Conservation (phyloP, 352 stramenopile species). For the Pythium rishiriense region DNA sequence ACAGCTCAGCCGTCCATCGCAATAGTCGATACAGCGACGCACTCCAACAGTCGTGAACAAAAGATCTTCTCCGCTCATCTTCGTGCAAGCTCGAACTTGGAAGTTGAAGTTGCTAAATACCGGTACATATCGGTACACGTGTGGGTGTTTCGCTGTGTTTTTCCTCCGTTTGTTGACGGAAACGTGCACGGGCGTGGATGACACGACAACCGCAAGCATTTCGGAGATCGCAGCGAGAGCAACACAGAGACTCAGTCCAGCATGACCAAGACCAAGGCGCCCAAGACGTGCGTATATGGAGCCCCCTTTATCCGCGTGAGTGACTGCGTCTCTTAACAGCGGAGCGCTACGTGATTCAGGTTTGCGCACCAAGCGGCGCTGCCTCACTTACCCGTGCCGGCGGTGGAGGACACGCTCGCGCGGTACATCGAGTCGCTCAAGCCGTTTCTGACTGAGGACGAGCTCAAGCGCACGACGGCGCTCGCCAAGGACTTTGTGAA, state of each 20-base stretch:
- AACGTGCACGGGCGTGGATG: not conserved
- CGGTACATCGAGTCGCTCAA: slow-evolving; percentile 80
- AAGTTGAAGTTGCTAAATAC: too few relatives aligned
- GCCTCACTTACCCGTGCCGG: slow-evolving; percentile 80
- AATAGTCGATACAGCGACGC: too few relatives aligned
- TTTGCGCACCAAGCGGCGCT: slow-evolving; percentile 65
- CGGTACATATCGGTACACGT: slow-evolving; percentile 1
- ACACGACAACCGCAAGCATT: not conserved
- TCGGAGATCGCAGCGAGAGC: slow-evolving; percentile 3
- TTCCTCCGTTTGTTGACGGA: slow-evolving; percentile 15
- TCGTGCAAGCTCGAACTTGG: too few relatives aligned
- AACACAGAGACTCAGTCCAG: not conserved
- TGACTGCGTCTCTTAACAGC: not conserved
- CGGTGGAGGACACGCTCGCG: slow-evolving; percentile 80
- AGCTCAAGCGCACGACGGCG: slow-evolving; percentile 36
- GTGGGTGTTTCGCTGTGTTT: not conserved
- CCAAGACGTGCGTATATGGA: slow-evolving; percentile 15
- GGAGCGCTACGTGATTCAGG: slow-evolving; percentile 13
- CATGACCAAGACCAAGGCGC: slow-evolving; percentile 27
- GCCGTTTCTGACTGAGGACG: slow-evolving; percentile 59
- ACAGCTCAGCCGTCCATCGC: too few relatives aligned
- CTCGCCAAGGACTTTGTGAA: slow-evolving; percentile 53
- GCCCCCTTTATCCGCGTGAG: not conserved
- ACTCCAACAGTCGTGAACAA: too few relatives aligned
- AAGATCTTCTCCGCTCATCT: too few relatives aligned